phyloP scores from a whole-genome alignment of 2,329 filamentous ascomycete genomes.

The Penicillium brasilianum region DNA sequence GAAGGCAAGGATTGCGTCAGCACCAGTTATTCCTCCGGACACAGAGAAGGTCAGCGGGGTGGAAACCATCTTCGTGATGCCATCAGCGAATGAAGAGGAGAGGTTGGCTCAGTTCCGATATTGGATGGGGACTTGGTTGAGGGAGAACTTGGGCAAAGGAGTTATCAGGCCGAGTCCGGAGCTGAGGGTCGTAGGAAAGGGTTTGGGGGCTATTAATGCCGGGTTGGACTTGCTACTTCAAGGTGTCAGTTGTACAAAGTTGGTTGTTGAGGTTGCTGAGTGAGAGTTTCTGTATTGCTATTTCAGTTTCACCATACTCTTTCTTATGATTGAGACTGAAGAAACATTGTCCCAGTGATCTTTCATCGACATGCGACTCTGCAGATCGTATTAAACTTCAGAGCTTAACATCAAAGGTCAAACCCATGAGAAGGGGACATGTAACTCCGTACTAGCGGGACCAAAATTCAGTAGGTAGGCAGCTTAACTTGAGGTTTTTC shows the following conservation, averaged over 20 bases:
- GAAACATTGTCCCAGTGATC: neutral
- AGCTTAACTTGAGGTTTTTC: too few species aligned
- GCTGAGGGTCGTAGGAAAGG: conserved; percentile 44
- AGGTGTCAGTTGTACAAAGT: conserved; percentile 53
- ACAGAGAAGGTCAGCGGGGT: conserved; percentile 38
- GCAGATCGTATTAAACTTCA: neutral
- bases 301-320: too few species aligned
- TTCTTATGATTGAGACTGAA: too few species aligned
- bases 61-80: conserved; percentile 47
- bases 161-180: conserved; percentile 48
- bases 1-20: conserved; percentile 45
- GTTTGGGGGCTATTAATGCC: conserved; percentile 44
- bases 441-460: too few species aligned
- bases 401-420: neutral
- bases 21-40: conserved; percentile 41
- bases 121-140: conserved; percentile 49
- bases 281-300: conserved; percentile 22
- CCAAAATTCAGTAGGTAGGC: too few species aligned
- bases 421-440: too few species aligned
- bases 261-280: conserved; percentile 48
- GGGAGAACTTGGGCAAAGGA: conserved; percentile 39
- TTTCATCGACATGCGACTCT: neutral
- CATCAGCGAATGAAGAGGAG: conserved; percentile 41
- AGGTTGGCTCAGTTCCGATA: conserved; percentile 47
- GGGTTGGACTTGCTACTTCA: conserved; percentile 43